Conservation (phyloP, 2,329 filamentous ascomycete species). For the Cercospora zeae-maydis region DNA sequence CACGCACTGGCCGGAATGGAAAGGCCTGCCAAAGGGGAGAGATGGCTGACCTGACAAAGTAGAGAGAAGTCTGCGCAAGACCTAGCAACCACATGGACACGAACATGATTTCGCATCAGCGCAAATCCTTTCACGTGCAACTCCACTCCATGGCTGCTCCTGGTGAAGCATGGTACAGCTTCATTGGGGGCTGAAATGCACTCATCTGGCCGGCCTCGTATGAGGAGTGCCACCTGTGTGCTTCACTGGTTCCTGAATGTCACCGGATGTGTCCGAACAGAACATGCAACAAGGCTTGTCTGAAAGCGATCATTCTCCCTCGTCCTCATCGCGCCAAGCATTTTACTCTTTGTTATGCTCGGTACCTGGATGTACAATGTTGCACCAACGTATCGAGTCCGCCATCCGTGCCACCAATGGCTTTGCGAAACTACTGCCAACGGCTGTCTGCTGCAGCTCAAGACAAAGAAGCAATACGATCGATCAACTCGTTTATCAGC, state of each 20-base stretch:
- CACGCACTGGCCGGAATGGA: too few relatives aligned
- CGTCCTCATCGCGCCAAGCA: neutral
- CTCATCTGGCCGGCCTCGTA: neutral
- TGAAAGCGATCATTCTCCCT: neutral
- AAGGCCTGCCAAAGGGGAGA: too few relatives aligned
- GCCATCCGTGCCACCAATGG: neutral
- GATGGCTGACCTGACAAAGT: too few relatives aligned
- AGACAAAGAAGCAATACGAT: neutral
- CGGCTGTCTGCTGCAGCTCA: neutral
- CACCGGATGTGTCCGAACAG: conserved; percentile 1
- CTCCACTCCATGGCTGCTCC: too few relatives aligned
- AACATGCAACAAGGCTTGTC: neutral
- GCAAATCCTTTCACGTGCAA: too few relatives aligned
- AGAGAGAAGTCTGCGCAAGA: too few relatives aligned
- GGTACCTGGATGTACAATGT: neutral
- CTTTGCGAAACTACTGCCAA: neutral
- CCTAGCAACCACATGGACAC: too few relatives aligned
- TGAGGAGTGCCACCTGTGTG: neutral
- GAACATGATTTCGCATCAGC: too few relatives aligned
- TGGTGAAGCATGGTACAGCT: too few relatives aligned
- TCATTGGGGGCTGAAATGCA: neutral
- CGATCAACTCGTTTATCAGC: neutral
- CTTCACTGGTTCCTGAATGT: neutral
- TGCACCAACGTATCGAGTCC: neutral
- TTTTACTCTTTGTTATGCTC: neutral